Evolutionary conservation across 306 rosid species (phyloP), one percentile per base, ranked within the genome.

Genomic region (Mimosa bimucronata): DNA sequence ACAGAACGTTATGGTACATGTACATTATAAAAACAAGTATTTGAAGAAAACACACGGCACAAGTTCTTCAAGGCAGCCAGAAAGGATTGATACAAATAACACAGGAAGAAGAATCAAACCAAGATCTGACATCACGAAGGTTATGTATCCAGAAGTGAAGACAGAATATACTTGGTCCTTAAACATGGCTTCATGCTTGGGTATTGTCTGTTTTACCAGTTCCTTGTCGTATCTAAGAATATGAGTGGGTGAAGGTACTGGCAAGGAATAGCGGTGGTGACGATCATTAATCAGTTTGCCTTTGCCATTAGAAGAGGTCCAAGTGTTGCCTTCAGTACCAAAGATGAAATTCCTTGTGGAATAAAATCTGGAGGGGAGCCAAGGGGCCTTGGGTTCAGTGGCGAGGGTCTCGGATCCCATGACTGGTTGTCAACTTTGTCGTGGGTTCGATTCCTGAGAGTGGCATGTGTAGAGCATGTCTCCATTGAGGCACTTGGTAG

Each of bases 121-220:
- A 74, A 6, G n/a, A 46, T 58, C 12, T 26, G 80, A 77, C 67
- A 75, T 55, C 55, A 71, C 6, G 19, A 79, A 78, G 50, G 31
- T 52, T 2, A 16, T 62, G 9, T 6, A 48, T 48, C 21, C 21
- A 23, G 30, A 11, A 61, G 21, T 5, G 55, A 73, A 55, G 4
- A 37, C 48, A 46, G 74, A 65, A 77, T 82, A 73, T 88, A 88
- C 97, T 88, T 92, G 97, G 44, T 86, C 87, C 88, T 77, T 92
- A 53, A 92, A 80, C 42, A 88, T 74, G 79, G 89, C 83, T 53
- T 92, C 97, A n/a, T 92, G 92, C 75, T 86, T 77, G 75, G 90
- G 90, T 77, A 92, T 88, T 30, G 83, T 88, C 88, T 87, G 91
- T 82, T 88, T 90, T 45, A 92, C 50, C 52, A 76, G 71, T 66